A percentile compares a stretch with the other conserved stretches of the same genome.
Conservation (phyloP, 208 protist genomes). For the Acanthamoeba sp. region DNA sequence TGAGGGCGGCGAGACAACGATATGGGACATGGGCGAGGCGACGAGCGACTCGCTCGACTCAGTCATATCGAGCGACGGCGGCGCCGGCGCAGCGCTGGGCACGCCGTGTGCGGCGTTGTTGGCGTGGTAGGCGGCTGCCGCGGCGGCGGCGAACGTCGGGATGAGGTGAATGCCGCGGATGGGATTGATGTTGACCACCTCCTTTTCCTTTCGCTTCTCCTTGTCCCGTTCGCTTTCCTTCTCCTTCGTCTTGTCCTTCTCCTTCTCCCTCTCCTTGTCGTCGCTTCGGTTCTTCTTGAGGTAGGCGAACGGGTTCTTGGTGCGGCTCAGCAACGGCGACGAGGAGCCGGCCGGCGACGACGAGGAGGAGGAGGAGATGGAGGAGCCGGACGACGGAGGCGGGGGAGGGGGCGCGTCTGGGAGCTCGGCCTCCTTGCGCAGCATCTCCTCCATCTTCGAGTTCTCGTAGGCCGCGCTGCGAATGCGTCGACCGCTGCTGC, state of each 20-base stretch:
- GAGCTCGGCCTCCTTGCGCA: neutral
- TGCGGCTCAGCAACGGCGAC: neutral
- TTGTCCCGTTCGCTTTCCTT: neutral
- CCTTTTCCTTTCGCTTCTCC: neutral
- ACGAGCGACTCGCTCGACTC: neutral
- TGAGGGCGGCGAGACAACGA: neutral
- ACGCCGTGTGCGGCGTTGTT: neutral
- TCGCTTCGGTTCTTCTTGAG: constrained; percentile 17
- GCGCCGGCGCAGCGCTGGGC: neutral
- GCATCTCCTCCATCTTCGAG: neutral
- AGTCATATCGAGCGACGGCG: neutral
- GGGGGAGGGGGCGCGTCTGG: neutral
- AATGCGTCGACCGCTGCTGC: constrained; percentile 1
- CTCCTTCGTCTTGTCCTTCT: neutral
- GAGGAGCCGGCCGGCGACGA: too few species aligned
- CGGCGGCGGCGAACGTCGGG: neutral
- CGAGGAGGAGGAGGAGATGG: neutral
- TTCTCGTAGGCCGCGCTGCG: neutral
- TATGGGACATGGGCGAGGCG: neutral
- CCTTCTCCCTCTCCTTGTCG: neutral
- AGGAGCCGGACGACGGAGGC: neutral
- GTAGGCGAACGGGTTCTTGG: constrained; percentile 23
- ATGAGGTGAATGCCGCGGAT: constrained; percentile 28
- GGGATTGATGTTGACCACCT: constrained; percentile 30
- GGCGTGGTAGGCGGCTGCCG: neutral